phyloP scores from a whole-genome alignment of 192 early-diverging fungal species.

The Mycoemilia scoparia region DNA sequence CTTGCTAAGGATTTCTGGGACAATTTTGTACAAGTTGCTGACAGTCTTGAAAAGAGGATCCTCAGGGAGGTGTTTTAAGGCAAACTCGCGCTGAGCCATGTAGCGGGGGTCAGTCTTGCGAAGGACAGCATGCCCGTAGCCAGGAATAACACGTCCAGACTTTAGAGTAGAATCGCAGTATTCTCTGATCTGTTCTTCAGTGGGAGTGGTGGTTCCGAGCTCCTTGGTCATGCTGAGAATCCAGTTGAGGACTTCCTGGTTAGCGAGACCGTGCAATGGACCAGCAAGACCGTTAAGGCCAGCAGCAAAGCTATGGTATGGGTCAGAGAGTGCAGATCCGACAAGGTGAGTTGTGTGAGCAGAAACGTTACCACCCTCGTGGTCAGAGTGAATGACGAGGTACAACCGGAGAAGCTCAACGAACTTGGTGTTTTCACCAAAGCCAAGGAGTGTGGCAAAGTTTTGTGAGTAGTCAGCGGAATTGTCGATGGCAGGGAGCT shows the following conservation, averaged over 20 bases:
- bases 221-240: constrained; percentile 79
- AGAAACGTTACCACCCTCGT: constrained; percentile 99
- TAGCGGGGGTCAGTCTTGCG: constrained; percentile 96
- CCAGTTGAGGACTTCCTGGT: constrained; percentile 99
- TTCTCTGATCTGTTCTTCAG: constrained; percentile 87
- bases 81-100: constrained; percentile 95
- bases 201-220: constrained; percentile 62
- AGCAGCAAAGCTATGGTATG: constrained; percentile 93
- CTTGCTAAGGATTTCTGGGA: constrained; percentile 85
- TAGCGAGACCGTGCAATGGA: constrained; percentile 97
- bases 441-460: constrained; percentile 87
- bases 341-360: constrained; percentile 95
- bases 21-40: constrained; percentile 91
- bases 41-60: constrained; percentile 95
- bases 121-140: constrained; percentile 97
- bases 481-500: constrained; percentile 65
- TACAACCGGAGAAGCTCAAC: constrained; percentile 97
- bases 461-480: constrained; percentile 91
- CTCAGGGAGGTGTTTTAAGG: constrained; percentile 90
- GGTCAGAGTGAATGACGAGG: constrained; percentile 98
- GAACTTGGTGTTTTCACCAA: constrained; percentile 70
- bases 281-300: constrained; percentile 95
- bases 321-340: constrained; percentile 93
- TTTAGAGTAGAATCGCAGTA: constrained; percentile 95
- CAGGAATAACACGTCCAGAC: constrained; percentile 90